Evolutionary conservation across 805 yeast genomes (phyloP), one percentile per base, ranked within the genome.

Genomic region (Wickerhamomyces silvicola): DNA sequence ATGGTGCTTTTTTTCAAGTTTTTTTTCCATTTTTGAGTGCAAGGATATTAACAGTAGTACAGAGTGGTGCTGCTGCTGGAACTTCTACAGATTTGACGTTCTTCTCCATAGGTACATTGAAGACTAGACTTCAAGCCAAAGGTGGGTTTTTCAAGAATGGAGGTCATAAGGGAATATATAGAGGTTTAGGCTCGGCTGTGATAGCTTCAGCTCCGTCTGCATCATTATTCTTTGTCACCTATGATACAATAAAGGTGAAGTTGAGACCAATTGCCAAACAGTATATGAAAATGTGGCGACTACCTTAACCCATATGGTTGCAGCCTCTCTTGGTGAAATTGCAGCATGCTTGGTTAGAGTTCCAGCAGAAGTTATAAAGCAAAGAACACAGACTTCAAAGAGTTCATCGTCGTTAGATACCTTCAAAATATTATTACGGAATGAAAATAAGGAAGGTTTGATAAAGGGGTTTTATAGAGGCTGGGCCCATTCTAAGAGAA

Each of bases 291-390:
- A 35, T 18, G 17, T 48, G 7, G 44, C 61, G 45, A 47, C 41
- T 50, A 62, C 72, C 1, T 20, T 67, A 1, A 70, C 80, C 3
- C 97, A 92, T 50, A 92, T 92, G 97, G 37, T 74, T 3, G 67
- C 92, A 16, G 95, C 97, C 1, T 81, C 94, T 1, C 50, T 78
- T 10, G 98, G 98, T 36, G 99, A 92, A 52, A 66, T 87, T 11
- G 81, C 92, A 2, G 98, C 98, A 0, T 92, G 99, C 56, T 59
- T 81, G 36, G 92, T 92, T 2, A 68, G 99, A 36, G 99, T 92
- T 1, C 99, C 99, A 0, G 94, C 95, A 0, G 99, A 92, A 54
- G 94, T 92, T 17, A 77, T 92, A 46, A 92, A 92, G 59, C 98
- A 92, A 60, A 68, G 97, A 36, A 83, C 97, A 1, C 99, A 92